phyloP scores from a whole-genome alignment of 495 filamentous ascomycete species.

The Penicillium mononematosum region DNA sequence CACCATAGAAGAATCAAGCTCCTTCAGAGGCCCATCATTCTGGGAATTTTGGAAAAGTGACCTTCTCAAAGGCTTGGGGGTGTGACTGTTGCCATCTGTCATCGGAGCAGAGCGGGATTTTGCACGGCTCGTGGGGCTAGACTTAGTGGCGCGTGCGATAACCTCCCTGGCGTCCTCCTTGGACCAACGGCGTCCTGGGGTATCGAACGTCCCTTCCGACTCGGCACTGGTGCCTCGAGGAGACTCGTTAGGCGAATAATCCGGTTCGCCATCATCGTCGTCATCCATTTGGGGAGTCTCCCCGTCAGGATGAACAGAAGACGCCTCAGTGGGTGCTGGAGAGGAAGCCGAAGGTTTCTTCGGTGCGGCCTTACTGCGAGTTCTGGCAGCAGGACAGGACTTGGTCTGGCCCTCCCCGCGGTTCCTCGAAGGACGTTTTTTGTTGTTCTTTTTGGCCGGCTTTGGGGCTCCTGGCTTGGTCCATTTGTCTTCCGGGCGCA shows the following conservation, averaged over 20 bases:
- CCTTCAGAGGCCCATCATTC: conserved; percentile 57
- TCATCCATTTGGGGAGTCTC: conserved; percentile 37
- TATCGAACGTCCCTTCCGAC: conserved; percentile 34
- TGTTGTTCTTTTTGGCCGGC: conserved; percentile 35
- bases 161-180: conserved; percentile 56
- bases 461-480: conserved; percentile 50
- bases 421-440: conserved; percentile 40
- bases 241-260: conserved; percentile 27
- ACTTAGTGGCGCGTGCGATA: conserved; percentile 62
- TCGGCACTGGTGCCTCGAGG: conserved; percentile 46
- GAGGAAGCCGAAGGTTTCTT: conserved; percentile 38
- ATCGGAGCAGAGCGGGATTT: conserved; percentile 68
- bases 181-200: conserved; percentile 37
- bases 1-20: conserved; percentile 55
- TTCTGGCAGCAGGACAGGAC: conserved; percentile 29
- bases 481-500: conserved; percentile 83
- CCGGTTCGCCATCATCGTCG: conserved; percentile 18
- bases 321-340: conserved; percentile 43
- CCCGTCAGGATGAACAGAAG: conserved; percentile 40
- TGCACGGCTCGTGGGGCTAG: conserved; percentile 64
- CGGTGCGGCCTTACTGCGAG: conserved; percentile 34
- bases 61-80: conserved; percentile 65
- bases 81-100: conserved; percentile 52
- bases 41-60: conserved; percentile 68
- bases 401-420: conserved; percentile 35